Evolutionary conservation across 352 stramenopile genomes (phyloP).

Genomic region (Ophiocytium majus): DNA sequence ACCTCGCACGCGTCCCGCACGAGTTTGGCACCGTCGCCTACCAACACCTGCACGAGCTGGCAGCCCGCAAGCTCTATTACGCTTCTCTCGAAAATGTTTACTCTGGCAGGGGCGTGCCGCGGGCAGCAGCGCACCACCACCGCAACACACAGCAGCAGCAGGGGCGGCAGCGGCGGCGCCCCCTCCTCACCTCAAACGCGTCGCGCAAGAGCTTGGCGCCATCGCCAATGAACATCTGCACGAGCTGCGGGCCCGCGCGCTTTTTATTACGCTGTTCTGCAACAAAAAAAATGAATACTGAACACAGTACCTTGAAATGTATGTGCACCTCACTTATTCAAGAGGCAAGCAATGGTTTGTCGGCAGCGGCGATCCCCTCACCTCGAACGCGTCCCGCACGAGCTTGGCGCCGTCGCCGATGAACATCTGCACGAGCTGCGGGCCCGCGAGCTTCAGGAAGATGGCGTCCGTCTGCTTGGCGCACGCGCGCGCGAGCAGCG

Average conservation of each 20-base stretch:
- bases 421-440: constrained; percentile 97
- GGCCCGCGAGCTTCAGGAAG: constrained; percentile 96
- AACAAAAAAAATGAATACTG: constrained; percentile 88
- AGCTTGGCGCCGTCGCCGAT: constrained; percentile 98
- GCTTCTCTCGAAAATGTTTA: not conserved
- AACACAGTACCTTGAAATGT: not conserved
- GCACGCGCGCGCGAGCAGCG: constrained; percentile 92
- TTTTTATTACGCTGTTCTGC: too few species aligned
- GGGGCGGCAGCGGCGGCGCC: not conserved
- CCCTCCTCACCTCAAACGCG: constrained; percentile 78
- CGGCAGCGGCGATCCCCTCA: too few species aligned
- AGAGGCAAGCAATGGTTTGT: too few species aligned
- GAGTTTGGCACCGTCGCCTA: constrained; percentile 96
- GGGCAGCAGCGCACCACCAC: constrained; percentile 79
- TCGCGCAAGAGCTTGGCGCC: constrained; percentile 96
- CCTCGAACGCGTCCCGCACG: constrained; percentile 95
- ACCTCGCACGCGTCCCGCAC: constrained; percentile 81
- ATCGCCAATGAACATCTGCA: constrained; percentile 98
- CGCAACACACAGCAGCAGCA: constrained; percentile 41
- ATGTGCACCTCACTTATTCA: not conserved
- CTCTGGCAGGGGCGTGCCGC: not conserved
- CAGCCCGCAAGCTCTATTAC: constrained; percentile 86
- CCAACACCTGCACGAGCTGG: constrained; percentile 97
- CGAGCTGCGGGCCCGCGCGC: constrained; percentile 92
- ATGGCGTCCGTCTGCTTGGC: constrained; percentile 97